phyloP scores from a whole-genome alignment of 2,329 filamentous ascomycete species.

The Penicillium concentricum region DNA sequence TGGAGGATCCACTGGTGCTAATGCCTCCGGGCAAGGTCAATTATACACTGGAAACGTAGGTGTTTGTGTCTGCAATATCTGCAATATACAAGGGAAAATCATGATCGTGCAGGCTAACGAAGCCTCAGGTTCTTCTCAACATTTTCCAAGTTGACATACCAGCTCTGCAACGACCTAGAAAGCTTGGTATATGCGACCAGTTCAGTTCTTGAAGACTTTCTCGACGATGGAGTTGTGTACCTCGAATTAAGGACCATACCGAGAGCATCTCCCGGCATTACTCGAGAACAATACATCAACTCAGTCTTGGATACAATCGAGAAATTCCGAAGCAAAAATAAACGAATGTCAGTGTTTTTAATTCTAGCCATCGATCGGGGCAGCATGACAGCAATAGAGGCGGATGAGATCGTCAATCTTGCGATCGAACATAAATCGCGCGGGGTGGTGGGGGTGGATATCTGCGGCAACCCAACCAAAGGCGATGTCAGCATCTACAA shows the following conservation, averaged over 20 bases:
- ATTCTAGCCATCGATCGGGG: slow-evolving; percentile 75
- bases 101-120: background rate
- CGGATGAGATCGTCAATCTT: slow-evolving; percentile 63
- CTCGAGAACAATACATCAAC: slow-evolving; percentile 63
- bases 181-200: slow-evolving; percentile 63
- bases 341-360: slow-evolving; percentile 60
- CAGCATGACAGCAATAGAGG: slow-evolving; percentile 57
- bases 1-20: slow-evolving; percentile 67
- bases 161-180: slow-evolving; percentile 63
- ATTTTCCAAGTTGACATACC: slow-evolving; percentile 78
- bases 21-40: slow-evolving; percentile 72
- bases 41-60: slow-evolving; percentile 67
- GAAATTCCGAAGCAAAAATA: slow-evolving; percentile 44
- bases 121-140: slow-evolving; percentile 69
- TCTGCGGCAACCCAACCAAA: slow-evolving; percentile 71
- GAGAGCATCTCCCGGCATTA: slow-evolving; percentile 59
- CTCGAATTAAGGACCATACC: slow-evolving; percentile 80
- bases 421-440: slow-evolving; percentile 54
- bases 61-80: slow-evolving; percentile 49
- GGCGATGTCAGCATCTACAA: slow-evolving; percentile 62
- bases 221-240: slow-evolving; percentile 70
- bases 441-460: slow-evolving; percentile 71
- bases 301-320: slow-evolving; percentile 66
- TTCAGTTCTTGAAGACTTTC: slow-evolving; percentile 66
- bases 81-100: no score